phyloP scores from a whole-genome alignment of 352 stramenopile genomes.

The Phytophthora chlamydospora region DNA sequence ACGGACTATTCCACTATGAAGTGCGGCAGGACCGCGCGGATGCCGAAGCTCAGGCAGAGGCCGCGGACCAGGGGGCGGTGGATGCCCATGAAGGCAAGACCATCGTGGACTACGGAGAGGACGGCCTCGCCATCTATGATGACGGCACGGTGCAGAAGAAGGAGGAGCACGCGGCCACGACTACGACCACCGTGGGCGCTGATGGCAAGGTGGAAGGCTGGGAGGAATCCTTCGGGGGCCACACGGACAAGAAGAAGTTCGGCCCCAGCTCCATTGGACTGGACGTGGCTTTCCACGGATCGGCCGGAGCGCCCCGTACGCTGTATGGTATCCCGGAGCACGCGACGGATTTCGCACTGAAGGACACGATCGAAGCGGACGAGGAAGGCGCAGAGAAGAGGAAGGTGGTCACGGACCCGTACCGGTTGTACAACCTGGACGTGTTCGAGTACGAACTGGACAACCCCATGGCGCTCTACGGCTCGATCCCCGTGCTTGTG shows the following conservation, averaged over 20 bases:
- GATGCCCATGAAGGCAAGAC: conserved; percentile 92
- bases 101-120: conserved; percentile 97
- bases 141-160: conserved; percentile 91
- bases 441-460: conserved; percentile 99
- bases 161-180: conserved; percentile 33
- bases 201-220: conserved; percentile 83
- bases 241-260: conserved; percentile 89
- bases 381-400: conserved; percentile 24
- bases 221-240: conserved; percentile 95
- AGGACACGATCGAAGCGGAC: conserved; percentile 87
- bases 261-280: conserved; percentile 94
- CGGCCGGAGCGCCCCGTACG: conserved; percentile 55
- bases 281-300: conserved; percentile 94
- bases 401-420: conserved; percentile 91
- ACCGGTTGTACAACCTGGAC: conserved; percentile 99
- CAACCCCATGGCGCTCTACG: conserved; percentile 98
- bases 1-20: conserved; percentile 80
- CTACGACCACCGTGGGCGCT: conserved; percentile 15
- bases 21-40: conserved; percentile 71
- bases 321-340: conserved; percentile 99
- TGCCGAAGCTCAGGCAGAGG: conserved; percentile 30
- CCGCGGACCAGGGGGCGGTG: conserved; percentile 32
- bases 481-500: conserved; percentile 79
- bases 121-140: conserved; percentile 97
- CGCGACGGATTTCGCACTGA: conserved; percentile 93